Evolutionary conservation across 108 stramenopile genomes (phyloP).

Genomic region (Mayamaea pseudoterrestris): DNA sequence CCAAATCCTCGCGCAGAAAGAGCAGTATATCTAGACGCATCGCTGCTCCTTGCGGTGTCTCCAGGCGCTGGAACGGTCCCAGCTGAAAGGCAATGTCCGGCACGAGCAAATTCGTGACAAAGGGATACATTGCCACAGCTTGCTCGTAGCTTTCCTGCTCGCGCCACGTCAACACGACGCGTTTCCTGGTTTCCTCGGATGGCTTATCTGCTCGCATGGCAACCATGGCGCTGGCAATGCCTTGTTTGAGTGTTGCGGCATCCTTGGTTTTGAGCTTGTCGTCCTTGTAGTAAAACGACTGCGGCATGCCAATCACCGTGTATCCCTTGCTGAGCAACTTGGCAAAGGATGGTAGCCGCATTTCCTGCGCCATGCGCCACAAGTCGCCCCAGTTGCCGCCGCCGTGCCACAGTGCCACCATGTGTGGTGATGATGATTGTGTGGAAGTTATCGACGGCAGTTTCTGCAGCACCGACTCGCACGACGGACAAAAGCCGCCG

Average conservation of each 20-base stretch:
- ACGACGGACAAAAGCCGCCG: neutral
- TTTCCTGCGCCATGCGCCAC: slow-evolving; percentile 14
- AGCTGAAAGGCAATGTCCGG: slow-evolving; percentile 35
- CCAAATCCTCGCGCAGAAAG: slow-evolving; percentile 19
- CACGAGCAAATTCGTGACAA: slow-evolving; percentile 15
- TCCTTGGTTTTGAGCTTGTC: neutral
- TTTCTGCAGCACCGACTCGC: neutral
- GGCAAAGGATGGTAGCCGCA: slow-evolving; percentile 13
- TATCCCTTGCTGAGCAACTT: slow-evolving; percentile 13
- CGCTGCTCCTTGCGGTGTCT: neutral
- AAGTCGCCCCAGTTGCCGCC: slow-evolving; percentile 34
- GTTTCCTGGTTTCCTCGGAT: neutral
- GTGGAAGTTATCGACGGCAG: too few relatives aligned
- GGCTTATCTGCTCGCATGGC: neutral
- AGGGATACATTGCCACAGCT: slow-evolving; percentile 19
- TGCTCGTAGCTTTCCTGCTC: slow-evolving; percentile 18
- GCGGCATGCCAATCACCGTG: slow-evolving; percentile 20
- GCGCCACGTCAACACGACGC: slow-evolving; percentile 20
- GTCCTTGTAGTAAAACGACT: slow-evolving; percentile 13
- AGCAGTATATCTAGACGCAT: slow-evolving; percentile 16
- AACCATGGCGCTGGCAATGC: neutral
- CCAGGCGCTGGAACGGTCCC: slow-evolving; percentile 14
- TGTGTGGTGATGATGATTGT: neutral
- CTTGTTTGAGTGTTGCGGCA: neutral
- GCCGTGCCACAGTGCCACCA: slow-evolving; percentile 26